phyloP scores from a whole-genome alignment of 768 basidiomycete genomes.

The Tricholoma furcatifolium region DNA sequence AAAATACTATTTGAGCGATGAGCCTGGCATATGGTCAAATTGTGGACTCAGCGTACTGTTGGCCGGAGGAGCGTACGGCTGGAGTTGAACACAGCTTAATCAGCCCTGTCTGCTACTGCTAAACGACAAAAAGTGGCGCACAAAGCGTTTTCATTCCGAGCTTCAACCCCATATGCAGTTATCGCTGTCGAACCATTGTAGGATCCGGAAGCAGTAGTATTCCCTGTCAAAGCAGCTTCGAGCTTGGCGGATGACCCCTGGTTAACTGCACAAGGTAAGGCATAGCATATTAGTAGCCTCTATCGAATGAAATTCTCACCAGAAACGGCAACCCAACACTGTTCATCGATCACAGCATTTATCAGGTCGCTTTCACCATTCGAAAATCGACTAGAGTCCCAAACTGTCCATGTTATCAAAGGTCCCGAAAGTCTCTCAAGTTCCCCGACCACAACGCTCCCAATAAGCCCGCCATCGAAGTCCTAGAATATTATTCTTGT shows the following conservation, averaged over 20 bases:
- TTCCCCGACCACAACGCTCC: constrained; percentile 35
- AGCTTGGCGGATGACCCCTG: constrained; percentile 28
- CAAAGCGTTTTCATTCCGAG: constrained; percentile 47
- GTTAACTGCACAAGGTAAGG: constrained; percentile 22
- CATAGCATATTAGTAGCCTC: neutral
- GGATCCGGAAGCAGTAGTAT: constrained; percentile 25
- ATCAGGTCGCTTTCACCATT: constrained; percentile 37
- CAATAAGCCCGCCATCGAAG: constrained; percentile 47
- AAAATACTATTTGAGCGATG: neutral
- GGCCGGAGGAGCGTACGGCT: constrained; percentile 18
- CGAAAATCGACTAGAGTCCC: constrained; percentile 32
- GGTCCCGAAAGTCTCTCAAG: constrained; percentile 26
- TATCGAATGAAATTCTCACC: constrained; percentile 26
- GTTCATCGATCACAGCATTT: constrained; percentile 39
- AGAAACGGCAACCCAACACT: constrained; percentile 44
- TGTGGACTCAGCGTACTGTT: constrained; percentile 3
- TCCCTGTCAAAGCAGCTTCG: constrained; percentile 23
- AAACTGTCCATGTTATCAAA: constrained; percentile 35
- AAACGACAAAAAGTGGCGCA: constrained; percentile 23
- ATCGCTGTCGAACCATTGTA: constrained; percentile 38
- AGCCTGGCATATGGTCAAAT: neutral
- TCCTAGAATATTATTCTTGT: constrained; percentile 32
- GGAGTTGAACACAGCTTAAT: neutral
- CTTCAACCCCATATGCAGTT: constrained; percentile 35
- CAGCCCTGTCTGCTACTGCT: neutral